Evolutionary conservation across 1,284 basidiomycete species (phyloP), one percentile per base, ranked within the genome.

Genomic region (Cryptococcus sp.): DNA sequence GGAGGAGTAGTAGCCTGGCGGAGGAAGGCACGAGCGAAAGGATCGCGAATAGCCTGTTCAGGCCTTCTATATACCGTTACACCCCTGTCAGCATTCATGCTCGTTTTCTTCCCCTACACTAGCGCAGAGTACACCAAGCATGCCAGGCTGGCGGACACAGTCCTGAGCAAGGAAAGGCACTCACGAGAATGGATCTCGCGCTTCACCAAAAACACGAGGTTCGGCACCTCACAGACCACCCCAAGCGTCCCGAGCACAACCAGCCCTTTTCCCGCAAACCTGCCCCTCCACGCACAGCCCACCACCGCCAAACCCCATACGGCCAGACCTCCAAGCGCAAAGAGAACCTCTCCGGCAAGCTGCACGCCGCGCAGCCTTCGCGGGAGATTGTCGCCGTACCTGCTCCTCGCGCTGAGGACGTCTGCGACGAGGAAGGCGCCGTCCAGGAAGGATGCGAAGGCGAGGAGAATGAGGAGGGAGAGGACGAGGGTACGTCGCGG

Each of bases 401-500:
- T 47, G 9, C 35, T 24, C 13, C 44, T 39, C 3, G 61, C 59
- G 4, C 61, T 57, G 3, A 72, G 48, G 24, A 71, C 51, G 52
- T 66, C 66, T 6, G 57, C 60, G 23, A 68, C 56, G 40, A 71
- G 62, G 18, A 70, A 44, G 15, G 52, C 53, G 11, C 59, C 65
- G 37, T 73, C 72, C 21, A 61, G 47, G 15, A 66, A 61, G 15
- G 58, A 59, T 0, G 70, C 65, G 11, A 66, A 24, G 1, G 69
- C 65, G 36, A 74, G 65, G 12, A 64, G 48, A 49, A 58, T 28
- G 23, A 76, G 65, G 15, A 56, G 35, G n/a, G 68, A 57, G 42
- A 69, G 64, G 40, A 72, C 71, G 50, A 64, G 60, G 1, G 62
- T 58, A 21, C 71, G 66, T 7, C 74, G 65, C 33, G 72, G 72